Base-by-base conservation (phyloP, 2,329 filamentous ascomycete genomes). In the Phialophora tarda region DNA sequence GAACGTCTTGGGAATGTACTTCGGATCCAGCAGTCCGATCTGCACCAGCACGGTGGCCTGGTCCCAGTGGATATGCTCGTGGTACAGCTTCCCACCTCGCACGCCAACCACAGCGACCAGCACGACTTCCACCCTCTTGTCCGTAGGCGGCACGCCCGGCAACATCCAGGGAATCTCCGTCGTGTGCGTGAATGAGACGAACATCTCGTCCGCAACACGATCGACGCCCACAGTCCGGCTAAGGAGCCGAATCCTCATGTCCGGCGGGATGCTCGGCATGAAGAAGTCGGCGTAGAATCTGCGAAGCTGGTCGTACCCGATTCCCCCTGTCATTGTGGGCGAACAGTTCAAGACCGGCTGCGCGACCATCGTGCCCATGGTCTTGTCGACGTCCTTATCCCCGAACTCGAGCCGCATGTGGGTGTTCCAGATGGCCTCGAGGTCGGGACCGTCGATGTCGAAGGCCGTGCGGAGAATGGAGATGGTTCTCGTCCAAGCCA, bases 401-500 rank as follows among this genome's bases (percentile, higher is more conserved):
- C 34, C 62, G 8, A 71, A 72, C 53, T 74, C 59, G 41, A 76
- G 68, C 10, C 68, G 69, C 59, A 75, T 76, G 64, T 80, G 79
- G 26, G 74, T 69, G 38, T 79, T 78, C 78, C 78, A 80, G 5
- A 80, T 69, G 2, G 69, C 73, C 66, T 81, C 79, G 21, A 80
- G 73, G 63, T 78, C 78, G 21, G 57, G 59, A 4, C 71, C 68
- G 3, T 75, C 74, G 21, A 78, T 75, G 58, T 75, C 76, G 73
- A 92, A 91, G 0, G 86, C 89, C 66, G 82, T 83, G 48, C 88
- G 82, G 41, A 91, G 80, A 0, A 82, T 77, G 1, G 81, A 81
- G 64, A 93, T 73, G 41, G 86, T 88, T 7, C 91, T 82, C n/a
- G 83, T 86, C 84, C 88, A 92, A 0, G 90, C 89, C 23, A 92